phyloP scores from a whole-genome alignment of 352 stramenopile species.

The Thalassiosira mediterranea region DNA sequence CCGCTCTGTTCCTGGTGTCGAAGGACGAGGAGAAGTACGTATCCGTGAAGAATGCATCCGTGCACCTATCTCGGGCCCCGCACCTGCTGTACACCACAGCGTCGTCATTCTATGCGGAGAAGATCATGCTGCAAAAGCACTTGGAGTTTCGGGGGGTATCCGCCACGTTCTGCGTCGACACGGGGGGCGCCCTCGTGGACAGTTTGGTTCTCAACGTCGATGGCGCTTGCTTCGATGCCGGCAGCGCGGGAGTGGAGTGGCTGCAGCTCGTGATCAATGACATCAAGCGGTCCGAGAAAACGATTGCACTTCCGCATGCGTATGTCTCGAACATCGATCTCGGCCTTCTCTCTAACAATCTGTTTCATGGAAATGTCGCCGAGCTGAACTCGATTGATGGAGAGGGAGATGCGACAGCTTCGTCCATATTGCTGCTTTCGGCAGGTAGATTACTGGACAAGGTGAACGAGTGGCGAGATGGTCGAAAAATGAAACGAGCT shows the following conservation, averaged over 20 bases:
- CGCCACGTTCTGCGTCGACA: slow-evolving; percentile 6
- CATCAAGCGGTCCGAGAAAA: not conserved
- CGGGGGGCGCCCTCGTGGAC: not conserved
- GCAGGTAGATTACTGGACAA: not conserved
- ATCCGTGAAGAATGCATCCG: too few relatives aligned
- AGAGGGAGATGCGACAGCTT: too few relatives aligned
- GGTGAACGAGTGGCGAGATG: not conserved
- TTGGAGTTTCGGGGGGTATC: too few relatives aligned
- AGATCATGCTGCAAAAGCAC: too few relatives aligned
- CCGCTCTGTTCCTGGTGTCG: too few relatives aligned
- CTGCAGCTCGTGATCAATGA: not conserved
- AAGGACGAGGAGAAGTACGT: too few relatives aligned
- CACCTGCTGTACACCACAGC: too few relatives aligned
- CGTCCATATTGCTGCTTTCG: not conserved
- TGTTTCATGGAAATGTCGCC: too few relatives aligned
- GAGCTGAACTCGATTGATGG: too few relatives aligned
- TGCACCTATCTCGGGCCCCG: too few relatives aligned
- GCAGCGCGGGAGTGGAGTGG: slow-evolving; percentile 1
- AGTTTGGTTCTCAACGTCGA: not conserved
- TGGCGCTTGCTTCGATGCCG: not conserved
- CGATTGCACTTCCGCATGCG: not conserved
- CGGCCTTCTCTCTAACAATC: too few relatives aligned
- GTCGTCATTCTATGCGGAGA: too few relatives aligned
- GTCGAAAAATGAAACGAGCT: slow-evolving; percentile 6
- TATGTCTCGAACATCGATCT: not conserved